A percentile compares a stretch with the other conserved stretches of the same genome.
Conservation (phyloP, 2,329 filamentous ascomycete genomes). For the Taxawa tesnikishii region DNA sequence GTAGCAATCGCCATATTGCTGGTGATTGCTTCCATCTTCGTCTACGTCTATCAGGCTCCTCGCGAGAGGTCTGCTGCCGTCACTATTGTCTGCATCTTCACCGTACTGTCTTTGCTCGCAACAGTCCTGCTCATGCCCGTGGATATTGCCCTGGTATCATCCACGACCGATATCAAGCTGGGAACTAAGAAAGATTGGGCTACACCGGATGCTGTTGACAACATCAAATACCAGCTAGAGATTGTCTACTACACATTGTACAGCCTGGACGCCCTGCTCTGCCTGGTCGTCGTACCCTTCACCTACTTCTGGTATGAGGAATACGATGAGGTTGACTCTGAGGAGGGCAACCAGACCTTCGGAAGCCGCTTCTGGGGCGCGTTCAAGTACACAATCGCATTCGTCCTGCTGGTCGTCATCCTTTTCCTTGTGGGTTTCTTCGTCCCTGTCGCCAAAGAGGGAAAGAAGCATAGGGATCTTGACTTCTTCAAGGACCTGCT, state of each 20-base stretch:
- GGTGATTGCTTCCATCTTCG: constrained; percentile 67
- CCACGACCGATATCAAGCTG: constrained; percentile 61
- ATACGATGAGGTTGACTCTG: constrained; percentile 80
- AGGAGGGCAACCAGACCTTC: constrained; percentile 63
- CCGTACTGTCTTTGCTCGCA: constrained; percentile 74
- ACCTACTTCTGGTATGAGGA: constrained; percentile 98
- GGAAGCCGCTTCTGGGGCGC: constrained; percentile 67
- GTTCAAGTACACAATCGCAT: constrained; percentile 79
- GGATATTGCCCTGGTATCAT: constrained; percentile 88
- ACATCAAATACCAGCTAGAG: constrained; percentile 68
- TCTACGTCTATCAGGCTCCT: constrained; percentile 82
- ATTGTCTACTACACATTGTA: constrained; percentile 90
- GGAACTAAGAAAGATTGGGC: constrained; percentile 94
- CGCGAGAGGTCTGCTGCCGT: constrained; percentile 75
- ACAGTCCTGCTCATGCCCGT: constrained; percentile 88
- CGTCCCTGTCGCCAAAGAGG: constrained; percentile 62
- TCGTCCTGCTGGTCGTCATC: constrained; percentile 65
- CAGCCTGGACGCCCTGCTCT: constrained; percentile 80
- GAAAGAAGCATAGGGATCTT: constrained; percentile 59
- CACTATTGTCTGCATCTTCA: constrained; percentile 74
- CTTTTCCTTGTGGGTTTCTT: constrained; percentile 92
- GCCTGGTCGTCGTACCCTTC: constrained; percentile 82
- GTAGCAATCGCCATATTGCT: constrained; percentile 68
- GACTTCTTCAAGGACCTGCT: constrained; percentile 86
- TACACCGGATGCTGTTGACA: constrained; percentile 63